phyloP scores from a whole-genome alignment of 176 grass and related monocot species.

The Juncus effusus region DNA sequence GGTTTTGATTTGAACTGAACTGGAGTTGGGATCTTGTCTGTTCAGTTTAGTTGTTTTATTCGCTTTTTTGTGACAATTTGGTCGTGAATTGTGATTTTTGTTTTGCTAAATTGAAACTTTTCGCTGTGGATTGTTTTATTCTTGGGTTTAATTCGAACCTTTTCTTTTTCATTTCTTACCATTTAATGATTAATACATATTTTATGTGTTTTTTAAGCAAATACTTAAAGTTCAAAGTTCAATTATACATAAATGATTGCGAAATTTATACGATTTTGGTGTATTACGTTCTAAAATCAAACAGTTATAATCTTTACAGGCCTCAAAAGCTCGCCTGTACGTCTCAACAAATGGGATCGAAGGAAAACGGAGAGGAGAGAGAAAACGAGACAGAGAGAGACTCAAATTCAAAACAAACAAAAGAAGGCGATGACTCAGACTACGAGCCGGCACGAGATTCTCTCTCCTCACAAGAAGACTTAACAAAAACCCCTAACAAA shows the following conservation, averaged over 20 bases:
- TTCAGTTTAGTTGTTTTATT: conserved; percentile 19
- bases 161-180: background rate
- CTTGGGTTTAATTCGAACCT: background rate
- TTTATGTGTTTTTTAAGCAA: background rate
- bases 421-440: conserved; percentile 1
- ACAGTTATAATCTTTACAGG: conserved; percentile 15
- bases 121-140: background rate
- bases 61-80: background rate
- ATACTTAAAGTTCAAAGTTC: background rate
- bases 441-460: conserved; percentile 28
- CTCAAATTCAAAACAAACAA: conserved; percentile 8
- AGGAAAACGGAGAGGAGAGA: conserved; percentile 29
- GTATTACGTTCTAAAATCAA: background rate
- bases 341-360: conserved; percentile 17
- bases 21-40: conserved; percentile 14
- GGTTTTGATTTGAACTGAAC: background rate
- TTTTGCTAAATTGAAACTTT: conserved; percentile 1
- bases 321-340: background rate
- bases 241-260: conserved; percentile 1
- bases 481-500: conserved; percentile 1
- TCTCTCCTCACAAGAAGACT: conserved; percentile 30
- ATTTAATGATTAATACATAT: background rate
- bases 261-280: background rate
- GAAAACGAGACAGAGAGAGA: conserved; percentile 16
- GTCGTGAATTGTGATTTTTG: conserved; percentile 7